These are phyloP conservation scores for Pyrenula massariospora DNA, from an alignment of 495 filamentous ascomycete genomes.

Conservation along the genomic window DNA sequence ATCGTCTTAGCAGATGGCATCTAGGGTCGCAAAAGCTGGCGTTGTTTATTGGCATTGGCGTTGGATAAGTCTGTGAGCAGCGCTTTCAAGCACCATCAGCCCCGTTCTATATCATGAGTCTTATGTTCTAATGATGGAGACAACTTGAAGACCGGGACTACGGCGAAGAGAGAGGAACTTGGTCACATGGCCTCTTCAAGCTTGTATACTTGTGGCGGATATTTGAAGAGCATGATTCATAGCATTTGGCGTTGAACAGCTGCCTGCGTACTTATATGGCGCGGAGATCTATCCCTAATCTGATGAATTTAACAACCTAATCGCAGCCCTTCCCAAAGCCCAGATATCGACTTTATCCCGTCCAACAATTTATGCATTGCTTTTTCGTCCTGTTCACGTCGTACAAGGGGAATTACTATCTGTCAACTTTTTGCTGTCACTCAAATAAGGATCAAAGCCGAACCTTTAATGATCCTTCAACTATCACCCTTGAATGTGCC, in stretches of 20 bases:
- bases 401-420: neutral
- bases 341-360: too few relatives aligned
- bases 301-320: neutral
- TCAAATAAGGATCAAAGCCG: neutral
- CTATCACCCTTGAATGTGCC: too few relatives aligned
- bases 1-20: neutral
- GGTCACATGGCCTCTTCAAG: neutral
- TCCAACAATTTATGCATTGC: too few relatives aligned
- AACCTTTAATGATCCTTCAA: too few relatives aligned
- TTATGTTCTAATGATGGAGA: neutral
- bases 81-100: neutral
- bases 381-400: neutral
- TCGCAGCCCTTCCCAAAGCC: too few relatives aligned
- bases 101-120: neutral
- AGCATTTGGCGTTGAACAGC: neutral
- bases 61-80: neutral
- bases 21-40: neutral
- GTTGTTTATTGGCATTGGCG: neutral
- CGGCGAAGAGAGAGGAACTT: neutral
- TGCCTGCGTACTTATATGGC: neutral
- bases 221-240: neutral
- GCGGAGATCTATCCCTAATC: neutral
- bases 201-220: neutral
- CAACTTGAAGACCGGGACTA: neutral
- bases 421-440: neutral